Evolutionary conservation across 257 asterid genomes (phyloP), one percentile per base, ranked within the genome.

Genomic region (Anisodus acutangulus): DNA sequence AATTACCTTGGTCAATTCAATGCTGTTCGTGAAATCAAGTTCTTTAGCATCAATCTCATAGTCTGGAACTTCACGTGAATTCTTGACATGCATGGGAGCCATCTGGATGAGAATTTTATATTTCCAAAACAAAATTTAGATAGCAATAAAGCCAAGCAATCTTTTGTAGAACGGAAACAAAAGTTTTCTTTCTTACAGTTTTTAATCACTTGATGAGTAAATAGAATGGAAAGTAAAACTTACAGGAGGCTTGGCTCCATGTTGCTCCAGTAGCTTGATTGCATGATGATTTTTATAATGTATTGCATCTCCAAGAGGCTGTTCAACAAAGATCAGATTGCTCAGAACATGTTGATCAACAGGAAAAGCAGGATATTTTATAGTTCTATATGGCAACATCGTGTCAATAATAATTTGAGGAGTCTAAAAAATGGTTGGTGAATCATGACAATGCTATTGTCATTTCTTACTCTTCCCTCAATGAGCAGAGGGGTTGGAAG

Each of bases 251-350:
- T 90, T 89, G 35, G 98, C 98, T 71, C 98, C 98, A 57, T 82
- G 88, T 84, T 91, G 89, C 91, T 96, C 98, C 92, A 96, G 82
- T 81, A 94, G 88, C 82, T 91, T 92, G 91, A 96, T 89, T 82
- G 92, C 93, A 80, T 85, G 92, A 19, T 93, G 95, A 78, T 91
- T 94, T 81, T 94, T 96, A 87, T 96, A 96, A 88, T 96, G 98
- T 81, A 88, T 85, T 67, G 98, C 98, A 86, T 96, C 98, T 78
- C 93, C 95, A 51, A 96, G 94, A 84, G 99, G 99, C 98, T 94
- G 93, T 83, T 80, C 59, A 82, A 47, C 84, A 69, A 85, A 86
- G 70, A 86, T 8, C 80, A 84, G 81, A 80, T 83, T 58, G 64
- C 64, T 78, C 64, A 78, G 62, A 74, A 53, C 63, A 31, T 26